Evolutionary conservation across 176 grass and related monocot genomes (phyloP), one percentile per base, ranked within the genome.

Genomic region (Eleusine indica): DNA sequence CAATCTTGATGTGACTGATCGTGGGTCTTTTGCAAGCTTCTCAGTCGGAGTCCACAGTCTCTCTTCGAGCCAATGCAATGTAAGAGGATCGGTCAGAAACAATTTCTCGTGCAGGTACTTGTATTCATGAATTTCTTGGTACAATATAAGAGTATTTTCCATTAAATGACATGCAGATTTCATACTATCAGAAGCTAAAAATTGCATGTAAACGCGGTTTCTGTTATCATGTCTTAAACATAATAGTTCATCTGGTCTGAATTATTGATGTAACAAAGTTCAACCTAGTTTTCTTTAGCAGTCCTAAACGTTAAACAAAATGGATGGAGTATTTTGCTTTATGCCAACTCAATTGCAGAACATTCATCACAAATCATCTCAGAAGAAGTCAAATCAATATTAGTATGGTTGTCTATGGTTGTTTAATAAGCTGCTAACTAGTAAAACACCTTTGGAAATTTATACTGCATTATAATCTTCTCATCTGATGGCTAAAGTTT

Each of bases 31-130:
- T 74, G 91, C 76, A 39, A 93, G 85, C 83, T 91, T 93, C 46
- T 91, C 85, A 77, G 73, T 66, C 38, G 82, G 89, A 83, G 87
- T 91, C 96, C 91, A 98, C 39, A 98, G 22, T 73, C 96, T 84
- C 84, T 98, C 96, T 98, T 86, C 54, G 88, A 77, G 46, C 17
- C 78, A 83, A 83, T 80, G 57, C 65, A 84, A 64, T 77, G 60
- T 53, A 85, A 86, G 77, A 70, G 84, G 80, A 92, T 83, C 57
- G 29, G 22, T 83, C 43, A 94, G 84, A 80, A 42, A 84, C 25
- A 64, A 53, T 39, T 69, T 63, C 29, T 49, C 51, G 64, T 46
- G 52, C 18, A 48, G 41, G 75, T 79, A 21, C 61, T 35, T 74
- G 25, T 43, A 80, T 67, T 69, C 22, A 78, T 80, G 52, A 62